These are phyloP conservation scores for Penicillium psychrofluorescens DNA, from an alignment of 495 filamentous ascomycete species.

Conservation along the genomic window DNA sequence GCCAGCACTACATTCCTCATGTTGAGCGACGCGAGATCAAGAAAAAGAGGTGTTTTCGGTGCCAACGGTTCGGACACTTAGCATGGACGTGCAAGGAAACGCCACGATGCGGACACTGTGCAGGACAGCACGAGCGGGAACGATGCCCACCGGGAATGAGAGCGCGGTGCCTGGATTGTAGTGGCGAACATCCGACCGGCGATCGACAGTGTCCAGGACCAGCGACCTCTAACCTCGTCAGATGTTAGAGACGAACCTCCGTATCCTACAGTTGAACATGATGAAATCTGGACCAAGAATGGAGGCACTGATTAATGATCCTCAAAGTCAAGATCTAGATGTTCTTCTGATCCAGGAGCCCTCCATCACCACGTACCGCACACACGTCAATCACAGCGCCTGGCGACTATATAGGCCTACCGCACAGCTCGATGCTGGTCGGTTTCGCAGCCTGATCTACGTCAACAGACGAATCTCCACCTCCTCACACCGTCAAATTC, in stretches of 20 bases:
- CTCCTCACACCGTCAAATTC: slow-evolving; percentile 14
- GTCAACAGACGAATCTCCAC: slow-evolving; percentile 17
- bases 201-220: slow-evolving; percentile 9
- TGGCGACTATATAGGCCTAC: slow-evolving; percentile 20
- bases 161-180: slow-evolving; percentile 14
- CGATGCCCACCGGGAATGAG: slow-evolving; percentile 14
- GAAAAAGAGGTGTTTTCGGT: slow-evolving; percentile 18
- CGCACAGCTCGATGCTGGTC: neutral
- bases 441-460: slow-evolving; percentile 18
- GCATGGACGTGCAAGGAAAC: slow-evolving; percentile 24
- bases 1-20: slow-evolving; percentile 9
- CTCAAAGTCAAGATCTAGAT: slow-evolving; percentile 16
- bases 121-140: slow-evolving; percentile 10
- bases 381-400: slow-evolving; percentile 20
- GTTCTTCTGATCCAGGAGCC: slow-evolving; percentile 21
- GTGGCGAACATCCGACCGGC: slow-evolving; percentile 13
- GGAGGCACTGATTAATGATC: slow-evolving; percentile 25
- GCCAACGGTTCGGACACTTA: slow-evolving; percentile 21
- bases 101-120: slow-evolving; percentile 18
- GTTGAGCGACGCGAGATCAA: slow-evolving; percentile 14
- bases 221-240: neutral
- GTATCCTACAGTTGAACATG: slow-evolving; percentile 21
- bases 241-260: slow-evolving; percentile 18
- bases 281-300: slow-evolving; percentile 19
- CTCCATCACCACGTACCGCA: slow-evolving; percentile 12